Percentiles rank a stretch among this genome's conserved stretches.
Evolutionary conservation across 2,329 filamentous ascomycete genomes (phyloP).

Genomic region (Polytolypa hystricis): DNA sequence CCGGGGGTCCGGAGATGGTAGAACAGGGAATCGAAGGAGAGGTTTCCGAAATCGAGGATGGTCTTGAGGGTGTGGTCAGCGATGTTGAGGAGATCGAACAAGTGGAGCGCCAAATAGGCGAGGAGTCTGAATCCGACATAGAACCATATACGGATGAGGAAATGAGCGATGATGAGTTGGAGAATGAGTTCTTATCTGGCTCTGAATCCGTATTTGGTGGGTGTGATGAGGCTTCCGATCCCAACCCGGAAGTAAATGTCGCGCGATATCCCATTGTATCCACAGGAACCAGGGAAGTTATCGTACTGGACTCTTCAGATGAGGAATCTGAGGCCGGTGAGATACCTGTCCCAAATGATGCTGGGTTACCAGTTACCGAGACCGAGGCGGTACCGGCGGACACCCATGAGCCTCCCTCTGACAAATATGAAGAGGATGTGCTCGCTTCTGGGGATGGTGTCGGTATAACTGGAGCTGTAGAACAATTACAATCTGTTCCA

Average conservation of each 20-base stretch:
- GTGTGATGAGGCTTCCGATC: not conserved
- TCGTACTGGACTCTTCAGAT: not conserved
- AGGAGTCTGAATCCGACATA: slow-evolving; percentile 2
- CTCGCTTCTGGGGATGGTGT: no score
- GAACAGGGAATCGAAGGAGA: slow-evolving; percentile 7
- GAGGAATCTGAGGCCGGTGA: not conserved
- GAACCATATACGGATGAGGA: slow-evolving; percentile 6
- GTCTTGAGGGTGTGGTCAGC: no score
- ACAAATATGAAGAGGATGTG: no score
- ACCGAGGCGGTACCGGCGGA: no score
- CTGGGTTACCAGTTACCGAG: no score
- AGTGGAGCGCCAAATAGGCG: slow-evolving; percentile 1
- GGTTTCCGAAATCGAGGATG: slow-evolving; percentile 5
- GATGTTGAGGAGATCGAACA: no score
- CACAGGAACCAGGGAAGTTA: slow-evolving; percentile 6
- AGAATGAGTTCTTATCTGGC: no score
- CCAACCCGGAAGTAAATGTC: not conserved
- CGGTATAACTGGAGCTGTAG: no score
- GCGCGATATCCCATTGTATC: slow-evolving; percentile 7
- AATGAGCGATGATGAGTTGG: not conserved
- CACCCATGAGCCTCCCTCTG: no score
- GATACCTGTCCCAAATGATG: no score
- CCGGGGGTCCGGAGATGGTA: slow-evolving; percentile 1
- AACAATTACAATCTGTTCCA: no score
- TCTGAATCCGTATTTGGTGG: no score